phyloP scores from a whole-genome alignment of 225 moss, liverwort and hornwort genomes.

The Sphagnum tenellum region DNA sequence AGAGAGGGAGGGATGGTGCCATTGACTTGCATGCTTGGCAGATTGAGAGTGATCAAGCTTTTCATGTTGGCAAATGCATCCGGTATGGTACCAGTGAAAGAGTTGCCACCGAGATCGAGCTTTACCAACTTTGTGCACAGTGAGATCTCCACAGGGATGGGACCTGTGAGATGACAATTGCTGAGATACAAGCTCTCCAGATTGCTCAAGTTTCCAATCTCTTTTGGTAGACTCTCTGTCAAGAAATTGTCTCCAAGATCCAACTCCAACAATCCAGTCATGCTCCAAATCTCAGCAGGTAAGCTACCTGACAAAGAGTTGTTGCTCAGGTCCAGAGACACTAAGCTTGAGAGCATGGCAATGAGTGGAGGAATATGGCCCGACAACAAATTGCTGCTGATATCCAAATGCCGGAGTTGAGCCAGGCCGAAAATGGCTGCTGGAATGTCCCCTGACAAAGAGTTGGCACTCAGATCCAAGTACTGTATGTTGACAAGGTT shows the following conservation, averaged over 20 bases:
- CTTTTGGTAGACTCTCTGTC: slow-evolving; percentile 23
- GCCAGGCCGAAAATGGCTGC: slow-evolving; percentile 19
- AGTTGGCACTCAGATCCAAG: slow-evolving; percentile 28
- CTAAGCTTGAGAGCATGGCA: slow-evolving; percentile 24
- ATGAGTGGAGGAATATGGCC: slow-evolving; percentile 37
- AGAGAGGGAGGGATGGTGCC: slow-evolving; percentile 28
- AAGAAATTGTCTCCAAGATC: slow-evolving; percentile 26
- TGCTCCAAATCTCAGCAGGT: slow-evolving; percentile 25
- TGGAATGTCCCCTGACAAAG: slow-evolving; percentile 28
- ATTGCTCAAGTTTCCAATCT: slow-evolving; percentile 37
- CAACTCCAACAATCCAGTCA: slow-evolving; percentile 26
- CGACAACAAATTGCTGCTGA: slow-evolving; percentile 27
- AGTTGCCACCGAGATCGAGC: slow-evolving; percentile 38
- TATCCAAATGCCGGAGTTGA: slow-evolving; percentile 13
- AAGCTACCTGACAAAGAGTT: slow-evolving; percentile 48
- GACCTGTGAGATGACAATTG: slow-evolving; percentile 18
- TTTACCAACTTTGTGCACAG: slow-evolving; percentile 22
- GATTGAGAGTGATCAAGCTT: slow-evolving; percentile 13
- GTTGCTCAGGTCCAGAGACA: slow-evolving; percentile 50
- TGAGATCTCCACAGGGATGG: slow-evolving; percentile 33
- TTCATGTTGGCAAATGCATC: slow-evolving; percentile 39
- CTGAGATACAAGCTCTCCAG: slow-evolving; percentile 34
- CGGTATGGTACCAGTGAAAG: slow-evolving; percentile 38
- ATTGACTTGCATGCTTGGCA: slow-evolving; percentile 12
- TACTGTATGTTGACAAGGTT: slow-evolving; percentile 17